These are phyloP conservation scores for Rutstroemia sp. DNA, from an alignment of 2,329 filamentous ascomycete genomes.

Conservation along the genomic window DNA sequence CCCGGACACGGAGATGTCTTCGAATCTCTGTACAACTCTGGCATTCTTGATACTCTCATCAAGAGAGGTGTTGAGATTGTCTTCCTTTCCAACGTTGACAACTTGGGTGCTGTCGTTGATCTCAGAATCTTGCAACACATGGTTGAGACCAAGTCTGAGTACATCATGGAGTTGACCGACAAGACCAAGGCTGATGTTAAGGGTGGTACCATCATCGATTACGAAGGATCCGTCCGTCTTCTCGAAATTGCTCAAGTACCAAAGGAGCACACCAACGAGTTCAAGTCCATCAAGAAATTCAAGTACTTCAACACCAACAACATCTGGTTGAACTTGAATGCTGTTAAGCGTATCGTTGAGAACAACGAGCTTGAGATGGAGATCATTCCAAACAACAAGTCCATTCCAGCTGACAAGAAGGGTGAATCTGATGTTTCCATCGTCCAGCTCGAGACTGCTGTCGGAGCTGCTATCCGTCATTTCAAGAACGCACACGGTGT, in stretches of 20 bases:
- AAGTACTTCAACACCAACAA: slow-evolving; percentile 99
- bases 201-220: slow-evolving; percentile 99
- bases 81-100: slow-evolving; percentile 99
- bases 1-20: slow-evolving; percentile 99
- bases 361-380: slow-evolving; percentile 98
- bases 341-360: slow-evolving; percentile 97
- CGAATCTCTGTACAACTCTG: slow-evolving; percentile 98
- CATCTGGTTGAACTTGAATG: slow-evolving; percentile 98
- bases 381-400: slow-evolving; percentile 99
- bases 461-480: slow-evolving; percentile 96
- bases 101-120: slow-evolving; percentile 95
- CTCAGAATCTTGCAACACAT: slow-evolving; percentile 98
- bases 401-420: slow-evolving; percentile 98
- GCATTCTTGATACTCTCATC: slow-evolving; percentile 92
- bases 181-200: slow-evolving; percentile 99
- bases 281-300: slow-evolving; percentile 99
- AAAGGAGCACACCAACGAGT: slow-evolving; percentile 99
- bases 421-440: slow-evolving; percentile 97
- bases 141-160: slow-evolving; percentile 94
- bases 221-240: slow-evolving; percentile 91
- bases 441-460: slow-evolving; percentile 96
- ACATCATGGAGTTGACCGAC: slow-evolving; percentile 99
- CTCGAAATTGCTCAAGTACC: slow-evolving; percentile 98
- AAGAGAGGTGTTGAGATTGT: slow-evolving; percentile 94
- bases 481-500: slow-evolving; percentile 98